Percentiles rank a stretch among this genome's conserved stretches.
Evolutionary conservation across 2,329 filamentous ascomycete species (phyloP).

Genomic region (Fusarium heterosporum): DNA sequence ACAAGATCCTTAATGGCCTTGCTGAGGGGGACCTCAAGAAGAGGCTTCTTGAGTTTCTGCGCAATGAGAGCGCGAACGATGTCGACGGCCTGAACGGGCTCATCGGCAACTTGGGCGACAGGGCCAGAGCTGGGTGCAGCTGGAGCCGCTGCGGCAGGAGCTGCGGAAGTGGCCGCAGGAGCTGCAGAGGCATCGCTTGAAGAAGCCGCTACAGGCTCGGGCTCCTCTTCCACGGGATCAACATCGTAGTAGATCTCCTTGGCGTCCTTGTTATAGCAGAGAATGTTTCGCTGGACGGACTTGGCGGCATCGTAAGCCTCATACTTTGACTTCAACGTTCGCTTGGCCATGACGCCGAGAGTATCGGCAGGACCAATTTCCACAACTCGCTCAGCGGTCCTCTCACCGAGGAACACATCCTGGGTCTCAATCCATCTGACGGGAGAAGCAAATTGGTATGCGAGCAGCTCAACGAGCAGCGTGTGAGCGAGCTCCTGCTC

Average conservation of each 20-base stretch:
- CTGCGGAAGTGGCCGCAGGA: conserved; percentile 65
- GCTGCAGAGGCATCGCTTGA: conserved; percentile 63
- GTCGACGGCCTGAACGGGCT: conserved; percentile 87
- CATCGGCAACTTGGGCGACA: conserved; percentile 86
- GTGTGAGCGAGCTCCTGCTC: conserved; percentile 99
- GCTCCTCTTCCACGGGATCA: conserved; percentile 92
- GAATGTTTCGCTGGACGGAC: conserved; percentile 94
- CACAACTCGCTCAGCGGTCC: conserved; percentile 95
- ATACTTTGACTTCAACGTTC: conserved; percentile 95
- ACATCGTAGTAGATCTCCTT: conserved; percentile 99
- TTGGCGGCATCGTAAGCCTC: conserved; percentile 98
- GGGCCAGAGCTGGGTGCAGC: conserved; percentile 82
- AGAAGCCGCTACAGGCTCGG: conserved; percentile 68
- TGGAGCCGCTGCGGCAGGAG: conserved; percentile 67
- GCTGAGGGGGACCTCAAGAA: conserved; percentile 87
- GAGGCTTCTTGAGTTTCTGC: conserved; percentile 96
- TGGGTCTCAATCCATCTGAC: conserved; percentile 99
- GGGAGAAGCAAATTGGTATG: conserved; percentile 98
- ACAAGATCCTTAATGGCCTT: conserved; percentile 99
- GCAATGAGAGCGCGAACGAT: conserved; percentile 90
- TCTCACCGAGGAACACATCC: conserved; percentile 98
- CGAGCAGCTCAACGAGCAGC: conserved; percentile 96
- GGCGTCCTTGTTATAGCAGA: conserved; percentile 99
- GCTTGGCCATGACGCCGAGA: conserved; percentile 95
- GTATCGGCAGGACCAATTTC: conserved; percentile 98